Base-by-base conservation (phyloP, 345 rosid genomes). In the Erodium maritimum region DNA sequence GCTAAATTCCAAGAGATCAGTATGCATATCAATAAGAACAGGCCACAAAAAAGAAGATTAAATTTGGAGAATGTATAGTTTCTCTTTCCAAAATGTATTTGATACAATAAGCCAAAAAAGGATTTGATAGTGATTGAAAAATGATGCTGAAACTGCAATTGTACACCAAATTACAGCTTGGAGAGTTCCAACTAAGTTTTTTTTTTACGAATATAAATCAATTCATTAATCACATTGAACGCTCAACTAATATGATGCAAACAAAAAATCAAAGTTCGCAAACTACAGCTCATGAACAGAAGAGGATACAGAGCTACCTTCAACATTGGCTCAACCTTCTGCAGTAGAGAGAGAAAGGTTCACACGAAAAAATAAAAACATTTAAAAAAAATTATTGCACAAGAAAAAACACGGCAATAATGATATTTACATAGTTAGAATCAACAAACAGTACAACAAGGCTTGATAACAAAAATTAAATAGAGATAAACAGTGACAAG, bases 251-350 rank as follows among this genome's bases (percentile, higher is more conserved):
- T 10, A 42, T 14, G 48, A 42, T 42, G 46, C 48, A 42, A 10
- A 7, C 8, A 42, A 42, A 42, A 14, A 7, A 42, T 42, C 48
- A 42, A 42, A 42, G 1, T 42, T 14, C 17, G 3, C 48, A 11
- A 42, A 42, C 17, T 18, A 20, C 60, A 57, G 46, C 34, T 20
- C 53, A 55, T 34, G 21, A 64, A 3, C 21, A 55, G 29, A 60
- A 71, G 48, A 42, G 83, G 85, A 75, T 79, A 89, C 95, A 54
- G 71, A 55, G 99, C 99, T 50, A 95, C 95, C 78, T 80, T 87
- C 66, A 93, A 65, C 70, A 93, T 87, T 19, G 96, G 90, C 69
- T 89, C 95, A 62, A 82, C 86, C 83, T 87, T 85, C 99, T 89
- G 91, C 73, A 55, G 16, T n/a, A n/a, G 20, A 51, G 19, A 29